These are phyloP conservation scores for Globisporangium barbulae DNA, from an alignment of 352 stramenopile genomes.

Conservation along the genomic window DNA sequence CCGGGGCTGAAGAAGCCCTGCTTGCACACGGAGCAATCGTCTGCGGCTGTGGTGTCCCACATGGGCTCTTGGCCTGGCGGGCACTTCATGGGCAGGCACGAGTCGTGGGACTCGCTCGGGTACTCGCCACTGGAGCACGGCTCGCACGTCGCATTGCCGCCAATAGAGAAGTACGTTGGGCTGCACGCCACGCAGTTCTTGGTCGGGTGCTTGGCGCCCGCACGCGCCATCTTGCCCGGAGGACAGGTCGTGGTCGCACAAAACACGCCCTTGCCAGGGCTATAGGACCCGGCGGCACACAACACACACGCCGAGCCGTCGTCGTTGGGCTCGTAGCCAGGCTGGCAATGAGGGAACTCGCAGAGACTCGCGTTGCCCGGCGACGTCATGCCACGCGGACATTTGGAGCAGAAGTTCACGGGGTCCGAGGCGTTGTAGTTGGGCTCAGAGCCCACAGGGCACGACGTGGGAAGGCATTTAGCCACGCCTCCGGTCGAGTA, in stretches of 20 bases:
- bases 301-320: conserved; percentile 25
- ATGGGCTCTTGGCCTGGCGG: conserved; percentile 25
- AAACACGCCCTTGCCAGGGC: conserved; percentile 24
- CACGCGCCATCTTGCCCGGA: conserved; percentile 21
- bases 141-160: conserved; percentile 28
- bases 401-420: conserved; percentile 27
- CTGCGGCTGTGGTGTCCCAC: conserved; percentile 14
- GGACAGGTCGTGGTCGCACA: conserved; percentile 28
- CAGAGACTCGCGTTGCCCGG: conserved; percentile 30
- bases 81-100: conserved; percentile 28
- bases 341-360: conserved; percentile 29
- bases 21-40: conserved; percentile 31
- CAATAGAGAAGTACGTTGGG: conserved; percentile 28
- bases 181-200: conserved; percentile 29
- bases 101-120: conserved; percentile 17
- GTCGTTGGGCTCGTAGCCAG: conserved; percentile 39
- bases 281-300: conserved; percentile 31
- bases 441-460: conserved; percentile 28
- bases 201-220: conserved; percentile 21
- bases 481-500: conserved; percentile 31
- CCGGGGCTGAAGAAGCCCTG: conserved; percentile 38
- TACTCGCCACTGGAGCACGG: conserved; percentile 35
- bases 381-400: conserved; percentile 30
- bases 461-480: conserved; percentile 25
- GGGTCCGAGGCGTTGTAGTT: conserved; percentile 27